Percentiles rank a stretch among this genome's conserved stretches.
These are phyloP conservation scores for Blastobotrys chiropterorum DNA, from an alignment of 805 yeast genomes.

Conservation along the genomic window DNA sequence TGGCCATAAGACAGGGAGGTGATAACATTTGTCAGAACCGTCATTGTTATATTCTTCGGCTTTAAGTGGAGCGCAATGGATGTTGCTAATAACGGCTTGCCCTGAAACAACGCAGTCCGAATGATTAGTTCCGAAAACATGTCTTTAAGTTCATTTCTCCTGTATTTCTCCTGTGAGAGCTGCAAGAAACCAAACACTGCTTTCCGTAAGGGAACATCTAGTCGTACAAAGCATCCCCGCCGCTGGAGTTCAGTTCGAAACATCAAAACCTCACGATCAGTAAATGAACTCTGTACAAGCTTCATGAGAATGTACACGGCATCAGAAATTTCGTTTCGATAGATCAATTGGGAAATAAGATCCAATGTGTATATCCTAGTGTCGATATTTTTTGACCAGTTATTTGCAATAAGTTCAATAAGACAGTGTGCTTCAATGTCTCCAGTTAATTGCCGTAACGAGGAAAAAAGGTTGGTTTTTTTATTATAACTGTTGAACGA, in stretches of 20 bases:
- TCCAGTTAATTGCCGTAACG: not conserved
- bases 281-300: not conserved
- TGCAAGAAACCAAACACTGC: not conserved
- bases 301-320: not conserved
- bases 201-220: not conserved
- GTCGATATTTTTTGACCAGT: not conserved
- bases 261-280: not conserved
- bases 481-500: not conserved
- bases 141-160: not conserved
- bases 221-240: not conserved
- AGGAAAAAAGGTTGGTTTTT: not conserved
- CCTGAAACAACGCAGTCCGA: not conserved
- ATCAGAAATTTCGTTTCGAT: not conserved
- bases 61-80: not conserved
- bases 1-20: not conserved
- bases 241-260: not conserved
- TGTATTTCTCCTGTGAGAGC: not conserved
- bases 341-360: not conserved
- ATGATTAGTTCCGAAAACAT: not conserved
- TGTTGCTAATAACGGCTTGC: constrained; percentile 1
- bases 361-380: not conserved
- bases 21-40: not conserved
- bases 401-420: not conserved
- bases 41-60: not conserved
- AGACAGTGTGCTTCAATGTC: not conserved